Evolutionary conservation across 2,329 filamentous ascomycete species (phyloP).

Genomic region (Ascochyta viciae-villosae): DNA sequence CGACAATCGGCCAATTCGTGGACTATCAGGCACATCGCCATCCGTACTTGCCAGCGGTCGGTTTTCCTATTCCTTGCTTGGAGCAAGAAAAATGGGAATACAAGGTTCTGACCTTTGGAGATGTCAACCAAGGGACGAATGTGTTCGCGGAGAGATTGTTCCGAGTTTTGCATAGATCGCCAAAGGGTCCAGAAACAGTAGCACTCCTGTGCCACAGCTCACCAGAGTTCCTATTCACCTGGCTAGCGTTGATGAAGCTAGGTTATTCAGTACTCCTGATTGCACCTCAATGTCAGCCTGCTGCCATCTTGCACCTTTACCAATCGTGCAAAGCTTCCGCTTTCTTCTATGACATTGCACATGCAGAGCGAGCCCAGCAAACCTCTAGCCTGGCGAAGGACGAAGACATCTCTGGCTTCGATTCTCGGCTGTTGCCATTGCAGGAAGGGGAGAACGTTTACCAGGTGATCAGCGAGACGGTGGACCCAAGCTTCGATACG

Average conservation of each 20-base stretch:
- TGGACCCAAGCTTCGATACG: conserved; percentile 13
- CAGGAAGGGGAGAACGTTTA: conserved; percentile 31
- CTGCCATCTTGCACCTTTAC: conserved; percentile 63
- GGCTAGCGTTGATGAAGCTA: conserved; percentile 65
- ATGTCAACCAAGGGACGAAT: conserved; percentile 45
- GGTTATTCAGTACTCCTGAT: conserved; percentile 65
- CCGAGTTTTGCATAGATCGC: conserved; percentile 16
- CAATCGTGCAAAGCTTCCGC: conserved; percentile 51
- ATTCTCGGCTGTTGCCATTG: conserved; percentile 25
- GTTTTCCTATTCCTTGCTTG: conserved; percentile 52
- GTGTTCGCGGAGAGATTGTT: conserved; percentile 45
- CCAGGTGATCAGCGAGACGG: conserved; percentile 23
- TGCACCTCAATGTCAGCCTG: conserved; percentile 57
- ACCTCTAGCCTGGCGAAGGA: conserved; percentile 28
- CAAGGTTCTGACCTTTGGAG: conserved; percentile 47
- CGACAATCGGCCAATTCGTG: conserved; percentile 60
- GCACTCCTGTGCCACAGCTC: conserved; percentile 65
- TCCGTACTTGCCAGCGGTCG: conserved; percentile 57
- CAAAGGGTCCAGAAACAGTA: conserved; percentile 45
- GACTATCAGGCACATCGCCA: conserved; percentile 53
- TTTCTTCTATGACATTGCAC: conserved; percentile 57
- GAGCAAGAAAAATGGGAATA: conserved; percentile 32
- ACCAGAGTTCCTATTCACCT: conserved; percentile 64
- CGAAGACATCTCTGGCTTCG: conserved; percentile 12
- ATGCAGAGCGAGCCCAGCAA: conserved; percentile 42